Base-by-base conservation (phyloP, 345 rosid species). In the Hibiscus trionum region DNA sequence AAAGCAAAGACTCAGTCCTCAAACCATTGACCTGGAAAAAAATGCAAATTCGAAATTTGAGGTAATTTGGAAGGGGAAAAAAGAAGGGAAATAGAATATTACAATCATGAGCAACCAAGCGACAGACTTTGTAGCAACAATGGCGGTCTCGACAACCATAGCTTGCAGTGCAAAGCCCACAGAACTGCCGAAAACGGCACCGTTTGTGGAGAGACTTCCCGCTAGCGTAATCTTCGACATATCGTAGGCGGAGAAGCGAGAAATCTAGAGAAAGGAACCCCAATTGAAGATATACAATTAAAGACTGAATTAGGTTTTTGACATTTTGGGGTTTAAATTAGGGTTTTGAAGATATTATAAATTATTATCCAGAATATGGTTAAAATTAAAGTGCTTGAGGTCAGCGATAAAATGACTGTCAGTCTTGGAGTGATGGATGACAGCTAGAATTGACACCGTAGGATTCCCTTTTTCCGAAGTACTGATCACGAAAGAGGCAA, bases 81-180 rank as follows among this genome's bases (percentile, higher is more conserved):
- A 14, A 26, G 15, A 33, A 33, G 37, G 24, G 61, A 10, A 24
- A 31, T 21, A 47, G 44, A n/a, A 53, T 15, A 27, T 4, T 79
- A 86, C 90, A 85, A 77, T 71, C 73, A 71, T 61, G 52, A 82
- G 81, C 21, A 80, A 78, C 78, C 79, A 76, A 44, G 72, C 65
- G 19, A 81, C 60, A 27, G 79, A 71, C 72, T 80, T 81, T 11
- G 78, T 47, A 16, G 81, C 85, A 55, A 71, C 76, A 79, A 71
- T 73, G 76, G 79, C 83, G 2, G 85, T 65, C 73, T 86, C 78
- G 37, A 74, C 77, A 29, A 69, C 75, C 57, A 69, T 27, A 65
- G 75, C 75, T 83, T 81, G 82, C 73, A 78, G 63, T 14, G 77
- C 67, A 35, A 78, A 75, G 72, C 72, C 24, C 47, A 79, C 5